Evolutionary conservation across 192 early-diverging fungal species (phyloP).

Genomic region (Mortierella alpina): DNA sequence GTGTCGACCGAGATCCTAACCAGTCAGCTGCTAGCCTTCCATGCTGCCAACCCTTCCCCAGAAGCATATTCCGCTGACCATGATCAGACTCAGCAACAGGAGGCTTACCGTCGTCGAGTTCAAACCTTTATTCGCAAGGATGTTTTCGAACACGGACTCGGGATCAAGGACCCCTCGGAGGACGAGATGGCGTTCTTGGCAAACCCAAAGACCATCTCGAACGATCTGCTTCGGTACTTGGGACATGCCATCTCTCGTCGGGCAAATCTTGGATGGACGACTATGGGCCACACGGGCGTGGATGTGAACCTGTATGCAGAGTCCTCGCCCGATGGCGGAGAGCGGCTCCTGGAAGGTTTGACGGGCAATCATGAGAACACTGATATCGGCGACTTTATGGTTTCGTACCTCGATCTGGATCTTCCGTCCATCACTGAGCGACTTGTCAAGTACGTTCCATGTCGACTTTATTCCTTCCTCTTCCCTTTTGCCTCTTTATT

Average conservation of each 20-base stretch:
- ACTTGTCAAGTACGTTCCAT: slow-evolving; percentile 47
- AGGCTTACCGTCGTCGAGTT: slow-evolving; percentile 5
- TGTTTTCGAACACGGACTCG: slow-evolving; percentile 75
- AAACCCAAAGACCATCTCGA: slow-evolving; percentile 3
- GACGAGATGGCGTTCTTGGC: slow-evolving; percentile 67
- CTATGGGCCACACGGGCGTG: slow-evolving; percentile 93
- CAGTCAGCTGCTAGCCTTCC: slow-evolving; percentile 53
- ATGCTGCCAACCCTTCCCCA: slow-evolving; percentile 17
- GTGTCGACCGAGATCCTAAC: slow-evolving; percentile 73
- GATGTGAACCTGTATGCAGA: slow-evolving; percentile 89
- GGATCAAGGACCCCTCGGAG: slow-evolving; percentile 74
- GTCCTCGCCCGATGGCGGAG: slow-evolving; percentile 45
- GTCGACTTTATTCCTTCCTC: not conserved
- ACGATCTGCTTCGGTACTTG: slow-evolving; percentile 19
- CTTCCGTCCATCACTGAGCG: slow-evolving; percentile 57
- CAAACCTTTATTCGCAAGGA: slow-evolving; percentile 59
- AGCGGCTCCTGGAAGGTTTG: slow-evolving; percentile 35
- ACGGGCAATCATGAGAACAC: slow-evolving; percentile 77
- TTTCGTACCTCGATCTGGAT: slow-evolving; percentile 63
- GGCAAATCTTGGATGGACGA: slow-evolving; percentile 71
- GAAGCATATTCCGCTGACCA: not conserved
- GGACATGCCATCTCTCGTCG: slow-evolving; percentile 17
- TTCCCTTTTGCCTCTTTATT: not conserved
- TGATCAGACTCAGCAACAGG: not conserved
- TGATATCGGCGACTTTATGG: slow-evolving; percentile 69